phyloP scores from a whole-genome alignment of 768 basidiomycete genomes.

The Scleroderma bovista region DNA sequence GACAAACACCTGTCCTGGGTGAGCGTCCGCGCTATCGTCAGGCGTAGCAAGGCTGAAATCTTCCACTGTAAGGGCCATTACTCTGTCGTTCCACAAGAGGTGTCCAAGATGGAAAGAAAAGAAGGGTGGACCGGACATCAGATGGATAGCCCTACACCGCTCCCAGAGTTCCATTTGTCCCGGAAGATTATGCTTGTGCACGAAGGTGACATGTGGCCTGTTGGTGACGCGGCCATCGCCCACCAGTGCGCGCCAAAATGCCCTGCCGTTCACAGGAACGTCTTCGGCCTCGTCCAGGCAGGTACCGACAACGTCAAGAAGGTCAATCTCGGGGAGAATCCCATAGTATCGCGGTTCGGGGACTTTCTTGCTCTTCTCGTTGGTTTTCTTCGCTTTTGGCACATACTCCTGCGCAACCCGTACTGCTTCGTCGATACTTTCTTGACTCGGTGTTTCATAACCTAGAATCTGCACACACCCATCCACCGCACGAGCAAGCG shows the following conservation, averaged over 20 bases:
- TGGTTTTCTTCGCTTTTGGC: constrained; percentile 30
- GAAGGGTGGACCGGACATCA: constrained; percentile 35
- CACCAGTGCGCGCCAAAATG: constrained; percentile 48
- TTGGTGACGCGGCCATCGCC: constrained; percentile 41
- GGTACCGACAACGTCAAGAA: constrained; percentile 42
- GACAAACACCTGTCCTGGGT: constrained; percentile 43
- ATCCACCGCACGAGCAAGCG: constrained; percentile 54
- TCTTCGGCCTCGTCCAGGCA: constrained; percentile 33
- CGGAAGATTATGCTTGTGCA: constrained; percentile 55
- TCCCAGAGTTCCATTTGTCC: constrained; percentile 41
- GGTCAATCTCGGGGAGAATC: constrained; percentile 67
- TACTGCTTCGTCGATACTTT: constrained; percentile 45
- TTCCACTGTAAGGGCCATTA: constrained; percentile 78
- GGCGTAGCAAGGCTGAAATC: constrained; percentile 38
- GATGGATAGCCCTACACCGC: constrained; percentile 14
- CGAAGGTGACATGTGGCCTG: constrained; percentile 83
- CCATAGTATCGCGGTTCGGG: constrained; percentile 70
- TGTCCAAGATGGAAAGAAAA: constrained; percentile 58
- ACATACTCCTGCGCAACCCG: constrained; percentile 37
- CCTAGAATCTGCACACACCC: constrained; percentile 52
- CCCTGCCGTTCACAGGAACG: constrained; percentile 23
- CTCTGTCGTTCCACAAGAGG: constrained; percentile 69
- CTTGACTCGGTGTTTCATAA: constrained; percentile 46
- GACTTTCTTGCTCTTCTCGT: constrained; percentile 22
- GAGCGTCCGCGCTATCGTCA: constrained; percentile 22